phyloP scores from a whole-genome alignment of 805 yeast species.

The Barnettozyma populi region DNA sequence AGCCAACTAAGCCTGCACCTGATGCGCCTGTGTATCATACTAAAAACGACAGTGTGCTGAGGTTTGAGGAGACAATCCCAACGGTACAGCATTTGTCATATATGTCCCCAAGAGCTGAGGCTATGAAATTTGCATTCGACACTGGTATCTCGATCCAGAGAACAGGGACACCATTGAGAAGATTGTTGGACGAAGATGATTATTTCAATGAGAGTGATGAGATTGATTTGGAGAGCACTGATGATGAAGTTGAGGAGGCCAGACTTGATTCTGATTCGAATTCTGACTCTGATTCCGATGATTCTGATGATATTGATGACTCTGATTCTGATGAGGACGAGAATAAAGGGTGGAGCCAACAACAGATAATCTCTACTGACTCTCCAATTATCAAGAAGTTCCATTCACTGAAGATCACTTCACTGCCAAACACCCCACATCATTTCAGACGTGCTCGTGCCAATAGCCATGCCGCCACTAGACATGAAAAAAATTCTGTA shows the following conservation, averaged over 20 bases:
- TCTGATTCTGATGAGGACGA: slow-evolving; percentile 8
- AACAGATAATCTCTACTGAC: slow-evolving; percentile 9
- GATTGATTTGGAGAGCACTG: slow-evolving; percentile 4
- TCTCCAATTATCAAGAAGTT: slow-evolving; percentile 21
- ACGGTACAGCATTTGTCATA: slow-evolving; percentile 4
- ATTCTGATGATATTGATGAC: slow-evolving; percentile 2
- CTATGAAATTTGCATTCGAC: slow-evolving; percentile 81
- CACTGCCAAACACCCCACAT: slow-evolving; percentile 19
- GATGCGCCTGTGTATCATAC: slow-evolving; percentile 31
- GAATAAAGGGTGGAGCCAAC: slow-evolving; percentile 8
- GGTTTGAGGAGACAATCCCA: slow-evolving; percentile 27
- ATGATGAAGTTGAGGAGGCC: slow-evolving; percentile 10
- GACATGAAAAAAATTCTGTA: neutral
- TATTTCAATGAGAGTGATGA: slow-evolving; percentile 26
- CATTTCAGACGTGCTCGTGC: slow-evolving; percentile 2
- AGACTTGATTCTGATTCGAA: slow-evolving; percentile 9
- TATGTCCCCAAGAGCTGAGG: slow-evolving; percentile 70
- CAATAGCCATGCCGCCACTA: neutral
- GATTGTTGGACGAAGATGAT: slow-evolving; percentile 22
- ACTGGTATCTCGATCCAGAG: slow-evolving; percentile 83
- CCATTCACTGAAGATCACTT: slow-evolving; percentile 6
- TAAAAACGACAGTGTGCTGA: slow-evolving; percentile 14
- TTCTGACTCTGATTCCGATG: slow-evolving; percentile 4
- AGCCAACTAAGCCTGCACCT: slow-evolving; percentile 42
- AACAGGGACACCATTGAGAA: slow-evolving; percentile 24